Conservation (phyloP, 2,329 filamentous ascomycete genomes). For the Aspergillus sp. region DNA sequence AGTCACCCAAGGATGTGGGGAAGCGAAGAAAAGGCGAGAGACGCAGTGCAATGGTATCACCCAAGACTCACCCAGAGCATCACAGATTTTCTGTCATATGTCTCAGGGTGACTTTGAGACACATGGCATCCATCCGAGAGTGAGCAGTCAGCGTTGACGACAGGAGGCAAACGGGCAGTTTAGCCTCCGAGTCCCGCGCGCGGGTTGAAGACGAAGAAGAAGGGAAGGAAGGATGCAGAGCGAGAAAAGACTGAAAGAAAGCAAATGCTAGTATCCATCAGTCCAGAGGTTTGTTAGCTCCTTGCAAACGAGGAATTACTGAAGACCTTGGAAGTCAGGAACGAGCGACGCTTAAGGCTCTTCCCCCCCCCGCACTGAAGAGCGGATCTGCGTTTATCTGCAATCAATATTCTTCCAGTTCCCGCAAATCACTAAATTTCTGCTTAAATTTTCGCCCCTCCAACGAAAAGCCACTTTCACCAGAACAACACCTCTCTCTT, state of each 20-base stretch:
- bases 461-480: constrained; percentile 7
- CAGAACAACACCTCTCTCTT: constrained; percentile 1
- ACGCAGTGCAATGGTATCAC: neutral
- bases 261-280: too few species aligned
- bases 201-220: neutral
- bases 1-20: too few species aligned
- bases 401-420: constrained; percentile 23
- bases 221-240: neutral
- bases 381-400: constrained; percentile 24
- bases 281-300: neutral
- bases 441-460: constrained; percentile 21
- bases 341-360: neutral
- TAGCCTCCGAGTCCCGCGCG: neutral
- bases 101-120: neutral
- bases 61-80: neutral
- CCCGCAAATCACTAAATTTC: constrained; percentile 24
- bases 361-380: constrained; percentile 26
- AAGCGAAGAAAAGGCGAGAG: too few species aligned
- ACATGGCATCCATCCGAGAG: neutral
- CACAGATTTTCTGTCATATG: neutral
- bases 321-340: constrained; percentile 3
- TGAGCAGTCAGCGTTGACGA: neutral
- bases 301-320: neutral
- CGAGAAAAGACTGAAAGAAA: neutral
- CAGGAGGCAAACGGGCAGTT: neutral